Conservation (phyloP, 805 yeast species). For the Wickerhamomyces ciferrii region DNA sequence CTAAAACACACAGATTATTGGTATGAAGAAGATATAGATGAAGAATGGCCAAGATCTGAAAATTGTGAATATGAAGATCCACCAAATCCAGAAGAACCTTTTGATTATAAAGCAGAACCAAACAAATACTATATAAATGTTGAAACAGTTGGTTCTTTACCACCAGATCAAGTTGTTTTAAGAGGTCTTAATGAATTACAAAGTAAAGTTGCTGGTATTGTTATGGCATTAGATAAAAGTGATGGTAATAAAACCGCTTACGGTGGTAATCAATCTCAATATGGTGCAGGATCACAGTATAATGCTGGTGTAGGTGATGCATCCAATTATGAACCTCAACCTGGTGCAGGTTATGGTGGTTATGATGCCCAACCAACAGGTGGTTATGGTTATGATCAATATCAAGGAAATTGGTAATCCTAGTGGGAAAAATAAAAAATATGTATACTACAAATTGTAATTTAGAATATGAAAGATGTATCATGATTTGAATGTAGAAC, state of each 20-base stretch:
- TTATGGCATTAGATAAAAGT: constrained; percentile 55
- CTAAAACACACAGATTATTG: constrained; percentile 93
- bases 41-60: constrained; percentile 89
- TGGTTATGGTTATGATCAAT: constrained; percentile 1
- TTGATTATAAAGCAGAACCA: constrained; percentile 83
- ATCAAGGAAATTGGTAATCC: not conserved
- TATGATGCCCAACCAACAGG: constrained; percentile 18
- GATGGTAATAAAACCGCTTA: constrained; percentile 45
- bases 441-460: not conserved
- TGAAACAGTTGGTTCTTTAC: constrained; percentile 86
- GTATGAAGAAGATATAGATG: constrained; percentile 85
- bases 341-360: constrained; percentile 12
- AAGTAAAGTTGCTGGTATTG: constrained; percentile 84
- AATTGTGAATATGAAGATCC: constrained; percentile 97
- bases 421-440: not conserved
- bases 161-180: constrained; percentile 84
- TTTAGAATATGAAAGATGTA: constrained; percentile 5
- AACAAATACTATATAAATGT: constrained; percentile 79
- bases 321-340: constrained; percentile 23
- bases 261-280: constrained; percentile 25
- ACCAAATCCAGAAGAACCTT: constrained; percentile 79
- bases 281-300: constrained; percentile 26
- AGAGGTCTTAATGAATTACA: constrained; percentile 84
- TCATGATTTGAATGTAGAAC: too few relatives aligned
- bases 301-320: constrained; percentile 30